These are phyloP conservation scores for Populus pruinosa DNA, from an alignment of 345 rosid species.

Conservation along the genomic window DNA sequence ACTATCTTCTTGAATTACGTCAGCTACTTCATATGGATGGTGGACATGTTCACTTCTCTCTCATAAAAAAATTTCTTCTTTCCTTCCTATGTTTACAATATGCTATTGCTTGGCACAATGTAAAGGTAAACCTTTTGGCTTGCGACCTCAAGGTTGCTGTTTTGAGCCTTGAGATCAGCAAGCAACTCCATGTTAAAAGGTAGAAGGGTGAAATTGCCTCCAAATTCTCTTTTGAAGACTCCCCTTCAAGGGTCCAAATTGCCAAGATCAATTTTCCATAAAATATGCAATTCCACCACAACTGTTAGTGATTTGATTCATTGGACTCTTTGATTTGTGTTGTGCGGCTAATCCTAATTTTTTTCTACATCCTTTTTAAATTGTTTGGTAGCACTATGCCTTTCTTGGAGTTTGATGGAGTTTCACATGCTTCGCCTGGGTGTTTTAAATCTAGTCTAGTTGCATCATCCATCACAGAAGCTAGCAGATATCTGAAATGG, in stretches of 20 bases:
- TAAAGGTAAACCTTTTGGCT: background rate
- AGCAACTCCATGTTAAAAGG: background rate
- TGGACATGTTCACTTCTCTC: background rate
- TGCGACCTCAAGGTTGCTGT: background rate
- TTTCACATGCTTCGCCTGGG: background rate
- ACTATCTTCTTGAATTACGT: background rate
- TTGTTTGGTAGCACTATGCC: background rate
- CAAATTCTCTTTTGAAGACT: background rate
- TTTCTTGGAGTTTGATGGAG: background rate
- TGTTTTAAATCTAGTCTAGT: background rate
- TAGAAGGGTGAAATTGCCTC: background rate
- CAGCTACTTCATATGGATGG: background rate
- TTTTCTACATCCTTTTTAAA: background rate
- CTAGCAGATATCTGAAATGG: constrained; percentile 17
- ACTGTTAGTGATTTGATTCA: background rate
- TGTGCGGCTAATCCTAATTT: background rate
- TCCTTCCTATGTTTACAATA: background rate
- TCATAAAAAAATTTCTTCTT: background rate
- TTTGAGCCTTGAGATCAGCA: background rate
- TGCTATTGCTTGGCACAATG: background rate
- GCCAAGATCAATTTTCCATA: background rate
- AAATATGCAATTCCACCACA: background rate
- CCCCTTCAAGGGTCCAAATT: background rate
- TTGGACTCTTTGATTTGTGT: background rate
- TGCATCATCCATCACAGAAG: constrained; percentile 1